A percentile compares a stretch with the other conserved stretches of the same genome.
phyloP scores from a whole-genome alignment of 345 rosid species.

The Heritiera littoralis region DNA sequence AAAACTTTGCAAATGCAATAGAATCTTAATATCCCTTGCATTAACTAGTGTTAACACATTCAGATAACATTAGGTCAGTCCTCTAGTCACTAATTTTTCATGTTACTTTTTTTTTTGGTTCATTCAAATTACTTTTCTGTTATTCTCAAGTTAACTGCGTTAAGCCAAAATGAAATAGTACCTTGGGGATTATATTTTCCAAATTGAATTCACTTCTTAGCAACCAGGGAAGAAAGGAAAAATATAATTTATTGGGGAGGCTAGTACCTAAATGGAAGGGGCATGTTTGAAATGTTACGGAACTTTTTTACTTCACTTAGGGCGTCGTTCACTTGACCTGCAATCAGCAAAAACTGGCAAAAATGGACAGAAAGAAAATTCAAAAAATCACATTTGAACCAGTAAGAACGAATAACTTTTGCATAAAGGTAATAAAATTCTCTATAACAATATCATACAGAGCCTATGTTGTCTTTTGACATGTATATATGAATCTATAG shows the following conservation, averaged over 20 bases:
- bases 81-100: background rate
- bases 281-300: slow-evolving; percentile 42
- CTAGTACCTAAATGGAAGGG: no score
- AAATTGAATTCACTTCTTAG: slow-evolving; percentile 4
- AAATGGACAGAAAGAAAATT: background rate
- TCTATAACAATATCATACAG: background rate
- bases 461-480: background rate
- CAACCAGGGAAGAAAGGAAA: background rate
- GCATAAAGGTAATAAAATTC: background rate
- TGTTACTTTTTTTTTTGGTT: background rate
- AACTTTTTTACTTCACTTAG: slow-evolving; percentile 54
- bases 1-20: background rate
- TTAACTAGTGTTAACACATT: background rate
- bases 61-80: background rate
- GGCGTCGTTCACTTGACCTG: slow-evolving; percentile 65
- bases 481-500: background rate
- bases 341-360: slow-evolving; percentile 69
- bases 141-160: background rate
- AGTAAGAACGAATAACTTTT: background rate
- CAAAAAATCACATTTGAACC: background rate
- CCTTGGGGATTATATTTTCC: background rate
- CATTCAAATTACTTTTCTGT: no score
- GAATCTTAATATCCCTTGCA: background rate
- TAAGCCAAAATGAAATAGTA: background rate
- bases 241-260: no score